phyloP scores from a whole-genome alignment of 129 eudicot genomes.

The Flaveria robusta region DNA sequence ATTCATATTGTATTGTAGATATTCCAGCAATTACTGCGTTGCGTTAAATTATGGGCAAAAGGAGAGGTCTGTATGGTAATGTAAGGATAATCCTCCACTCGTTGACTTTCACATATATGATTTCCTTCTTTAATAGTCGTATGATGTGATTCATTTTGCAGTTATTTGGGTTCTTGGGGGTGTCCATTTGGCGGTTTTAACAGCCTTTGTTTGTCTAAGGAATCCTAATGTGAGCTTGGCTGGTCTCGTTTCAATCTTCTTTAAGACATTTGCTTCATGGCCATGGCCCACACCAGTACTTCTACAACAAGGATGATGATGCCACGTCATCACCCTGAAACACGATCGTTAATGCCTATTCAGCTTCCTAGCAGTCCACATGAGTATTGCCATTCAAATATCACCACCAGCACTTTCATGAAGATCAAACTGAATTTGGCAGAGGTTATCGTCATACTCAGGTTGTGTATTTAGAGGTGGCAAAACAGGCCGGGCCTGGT shows the following conservation, averaged over 20 bases:
- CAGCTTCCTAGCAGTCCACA: slow-evolving; percentile 58
- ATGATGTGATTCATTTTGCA: slow-evolving; percentile 30
- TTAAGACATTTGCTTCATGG: slow-evolving; percentile 57
- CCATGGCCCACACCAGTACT: slow-evolving; percentile 64
- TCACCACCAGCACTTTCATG: slow-evolving; percentile 48
- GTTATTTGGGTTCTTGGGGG: slow-evolving; percentile 69
- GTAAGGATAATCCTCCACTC: slow-evolving; percentile 40
- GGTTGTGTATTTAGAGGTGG: slow-evolving; percentile 29
- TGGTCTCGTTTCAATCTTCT: slow-evolving; percentile 43
- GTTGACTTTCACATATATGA: slow-evolving; percentile 2
- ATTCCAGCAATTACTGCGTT: slow-evolving; percentile 53
- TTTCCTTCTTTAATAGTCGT: neutral
- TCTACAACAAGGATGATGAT: slow-evolving; percentile 40
- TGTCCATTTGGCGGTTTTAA: slow-evolving; percentile 63
- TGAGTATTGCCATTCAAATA: slow-evolving; percentile 57
- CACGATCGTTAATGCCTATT: slow-evolving; percentile 55
- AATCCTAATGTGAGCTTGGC: slow-evolving; percentile 45
- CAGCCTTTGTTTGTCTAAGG: slow-evolving; percentile 59
- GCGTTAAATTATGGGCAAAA: slow-evolving; percentile 67
- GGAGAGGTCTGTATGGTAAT: slow-evolving; percentile 70
- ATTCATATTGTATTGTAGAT: slow-evolving; percentile 34
- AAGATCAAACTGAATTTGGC: slow-evolving; percentile 53
- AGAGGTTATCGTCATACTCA: slow-evolving; percentile 45
- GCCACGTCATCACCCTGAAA: slow-evolving; percentile 25
- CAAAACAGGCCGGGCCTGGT: neutral